Evolutionary conservation across 2,329 filamentous ascomycete species (phyloP).

Genomic region (Bipolaris oryzae): DNA sequence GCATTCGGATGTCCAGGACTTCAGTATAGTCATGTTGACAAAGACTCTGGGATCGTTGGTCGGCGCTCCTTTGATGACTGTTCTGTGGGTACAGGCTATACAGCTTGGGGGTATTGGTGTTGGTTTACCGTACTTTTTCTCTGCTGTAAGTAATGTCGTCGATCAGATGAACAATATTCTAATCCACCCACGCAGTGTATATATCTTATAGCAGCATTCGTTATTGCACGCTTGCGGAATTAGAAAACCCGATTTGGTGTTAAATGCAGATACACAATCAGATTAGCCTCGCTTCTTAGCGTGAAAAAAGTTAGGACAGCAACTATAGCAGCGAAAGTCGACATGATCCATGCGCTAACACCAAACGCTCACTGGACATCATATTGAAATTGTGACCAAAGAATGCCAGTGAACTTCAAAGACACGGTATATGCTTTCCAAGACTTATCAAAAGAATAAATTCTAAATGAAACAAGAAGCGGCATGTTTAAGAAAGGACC

Average conservation of each 20-base stretch:
- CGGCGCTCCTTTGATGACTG: slow-evolving; percentile 46
- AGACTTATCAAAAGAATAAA: too few relatives aligned
- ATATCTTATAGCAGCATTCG: slow-evolving; percentile 15
- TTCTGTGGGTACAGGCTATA: slow-evolving; percentile 46
- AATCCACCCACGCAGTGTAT: slow-evolving; percentile 11
- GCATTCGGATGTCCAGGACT: slow-evolving; percentile 41
- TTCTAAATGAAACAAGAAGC: too few relatives aligned
- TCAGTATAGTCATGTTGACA: slow-evolving; percentile 47
- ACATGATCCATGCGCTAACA: slow-evolving; percentile 20
- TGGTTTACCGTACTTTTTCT: slow-evolving; percentile 46
- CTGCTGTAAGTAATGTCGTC: slow-evolving; percentile 33
- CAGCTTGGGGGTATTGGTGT: slow-evolving; percentile 38
- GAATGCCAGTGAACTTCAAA: neutral
- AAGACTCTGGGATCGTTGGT: slow-evolving; percentile 46
- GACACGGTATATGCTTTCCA: too few relatives aligned
- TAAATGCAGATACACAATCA: neutral
- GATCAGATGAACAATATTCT: neutral
- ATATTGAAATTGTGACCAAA: slow-evolving; percentile 29
- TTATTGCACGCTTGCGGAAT: slow-evolving; percentile 9
- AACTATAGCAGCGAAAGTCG: slow-evolving; percentile 14
- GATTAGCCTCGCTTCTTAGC: neutral
- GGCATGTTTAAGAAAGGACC: too few relatives aligned
- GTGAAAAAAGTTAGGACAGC: slow-evolving; percentile 2
- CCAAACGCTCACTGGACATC: slow-evolving; percentile 37
- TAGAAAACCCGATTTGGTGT: neutral